Percentiles rank a stretch among this genome's conserved stretches.
Conservation (phyloP, 257 asterid species). For the Leonotis leonurus region DNA sequence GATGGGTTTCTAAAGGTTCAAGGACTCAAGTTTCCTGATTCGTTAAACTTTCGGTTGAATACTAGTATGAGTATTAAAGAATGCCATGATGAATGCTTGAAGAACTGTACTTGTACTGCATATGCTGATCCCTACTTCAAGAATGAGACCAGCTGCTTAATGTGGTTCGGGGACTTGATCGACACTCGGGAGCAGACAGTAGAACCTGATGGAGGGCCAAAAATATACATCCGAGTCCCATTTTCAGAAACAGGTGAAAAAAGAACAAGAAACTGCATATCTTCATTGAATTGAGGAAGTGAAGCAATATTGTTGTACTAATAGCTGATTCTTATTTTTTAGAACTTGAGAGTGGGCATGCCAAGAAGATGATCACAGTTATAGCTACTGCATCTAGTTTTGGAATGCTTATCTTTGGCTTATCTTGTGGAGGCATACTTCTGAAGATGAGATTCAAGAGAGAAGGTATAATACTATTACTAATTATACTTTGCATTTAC, state of each 20-base stretch:
- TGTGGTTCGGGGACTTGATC: slow-evolving; percentile 18
- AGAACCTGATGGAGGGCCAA: not conserved
- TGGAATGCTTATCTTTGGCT: not conserved
- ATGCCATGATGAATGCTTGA: slow-evolving; percentile 11
- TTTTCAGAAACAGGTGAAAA: not conserved
- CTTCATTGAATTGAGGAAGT: not conserved
- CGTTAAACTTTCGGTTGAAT: not conserved
- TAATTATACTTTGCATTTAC: not conserved
- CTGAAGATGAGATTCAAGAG: not conserved
- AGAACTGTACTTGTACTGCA: slow-evolving; percentile 13
- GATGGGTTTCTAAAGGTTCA: slow-evolving; percentile 11
- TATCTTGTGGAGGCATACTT: not conserved
- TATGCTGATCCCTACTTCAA: not conserved
- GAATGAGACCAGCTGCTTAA: slow-evolving; percentile 10
- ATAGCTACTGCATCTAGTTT: not conserved
- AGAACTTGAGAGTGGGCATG: not conserved
- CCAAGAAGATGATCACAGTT: not conserved
- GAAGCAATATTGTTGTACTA: not conserved
- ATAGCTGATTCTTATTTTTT: not conserved
- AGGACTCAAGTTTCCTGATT: slow-evolving; percentile 1
- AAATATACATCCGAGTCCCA: slow-evolving; percentile 7
- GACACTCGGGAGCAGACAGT: not conserved
- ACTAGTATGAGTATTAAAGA: not conserved
- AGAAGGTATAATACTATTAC: not conserved
- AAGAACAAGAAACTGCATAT: not conserved